Evolutionary conservation across 257 asterid species (phyloP).

Genomic region (Nicotiana paniculata): DNA sequence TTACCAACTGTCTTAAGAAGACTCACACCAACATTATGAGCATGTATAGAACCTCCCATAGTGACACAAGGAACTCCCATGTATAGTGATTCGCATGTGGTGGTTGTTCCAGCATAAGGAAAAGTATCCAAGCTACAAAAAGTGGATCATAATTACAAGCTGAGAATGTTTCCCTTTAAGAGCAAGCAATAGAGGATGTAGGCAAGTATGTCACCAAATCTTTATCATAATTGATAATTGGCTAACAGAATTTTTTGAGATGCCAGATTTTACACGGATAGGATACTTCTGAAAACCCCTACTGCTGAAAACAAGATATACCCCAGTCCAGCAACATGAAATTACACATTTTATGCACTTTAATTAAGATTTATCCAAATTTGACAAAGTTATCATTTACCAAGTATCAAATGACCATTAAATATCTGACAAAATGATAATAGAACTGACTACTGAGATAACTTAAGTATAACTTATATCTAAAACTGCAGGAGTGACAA

Average conservation of each 20-base stretch:
- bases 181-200: not conserved
- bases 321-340: not conserved
- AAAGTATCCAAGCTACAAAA: conserved; percentile 87
- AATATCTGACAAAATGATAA: not conserved
- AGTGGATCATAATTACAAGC: not conserved
- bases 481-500: too few relatives aligned
- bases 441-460: too few relatives aligned
- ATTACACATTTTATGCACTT: not conserved
- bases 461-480: too few relatives aligned
- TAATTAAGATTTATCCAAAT: not conserved
- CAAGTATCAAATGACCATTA: not conserved
- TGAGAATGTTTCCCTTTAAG: not conserved
- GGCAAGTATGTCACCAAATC: too few relatives aligned
- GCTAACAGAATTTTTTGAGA: not conserved
- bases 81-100: conserved; percentile 93
- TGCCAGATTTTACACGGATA: not conserved
- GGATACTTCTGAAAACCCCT: not conserved
- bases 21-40: conserved; percentile 95
- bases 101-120: conserved; percentile 99
- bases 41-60: conserved; percentile 92
- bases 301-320: not conserved
- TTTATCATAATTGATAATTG: not conserved
- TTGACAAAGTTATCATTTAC: not conserved
- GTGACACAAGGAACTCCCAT: conserved; percentile 99
- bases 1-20: conserved; percentile 83